Evolutionary conservation across 495 filamentous ascomycete genomes (phyloP), one percentile per base, ranked within the genome.

Genomic region (Bacidia rubella): DNA sequence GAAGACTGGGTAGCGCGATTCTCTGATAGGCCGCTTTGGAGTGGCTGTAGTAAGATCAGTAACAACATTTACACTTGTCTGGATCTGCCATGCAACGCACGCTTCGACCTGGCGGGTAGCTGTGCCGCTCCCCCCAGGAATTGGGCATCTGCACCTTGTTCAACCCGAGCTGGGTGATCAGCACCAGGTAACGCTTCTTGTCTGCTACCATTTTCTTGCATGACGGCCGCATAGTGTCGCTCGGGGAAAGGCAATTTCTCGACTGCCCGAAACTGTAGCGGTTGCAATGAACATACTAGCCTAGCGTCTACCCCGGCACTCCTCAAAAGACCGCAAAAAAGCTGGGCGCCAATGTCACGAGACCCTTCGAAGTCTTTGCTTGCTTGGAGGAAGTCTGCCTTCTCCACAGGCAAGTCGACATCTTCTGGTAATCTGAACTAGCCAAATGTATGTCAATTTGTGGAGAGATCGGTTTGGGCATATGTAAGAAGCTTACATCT

Each of bases 271-370:
- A 92, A 90, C 1, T 86, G 72, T 2, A 99, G 71, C 0, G 81
- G 76, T 59, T 97, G 90, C 11, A 99, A 72, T 9, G 93, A 99
- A 66, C 90, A 97, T 1, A 96, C 85, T 2, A 99, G 75, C 15
- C 92, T 78, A n/a, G 88, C 77, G 55, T 87, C 80, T 2, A 97
- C 79, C 5, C 83, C 88, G 25, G 73, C 77, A 25, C 78, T 76
- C 9, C 92, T 80, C 11, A 99, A 73, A 22, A 96, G 63, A 7
- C 87, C 82, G 66, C 92, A 96, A 53, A 90, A 94, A 2, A 99
- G 65, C 63, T 95, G 89, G 19, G 87, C 82, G 12, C 90, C 92
- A 27, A 92, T 74, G 66, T 98, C 90, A 43, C 87, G 81, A 40
- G 90, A 95, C 3, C 89, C 90, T 57, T 75, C 61, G 25, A 90